Evolutionary conservation across 192 early-diverging fungal genomes (phyloP).

Genomic region (Gonapodya prolifera): DNA sequence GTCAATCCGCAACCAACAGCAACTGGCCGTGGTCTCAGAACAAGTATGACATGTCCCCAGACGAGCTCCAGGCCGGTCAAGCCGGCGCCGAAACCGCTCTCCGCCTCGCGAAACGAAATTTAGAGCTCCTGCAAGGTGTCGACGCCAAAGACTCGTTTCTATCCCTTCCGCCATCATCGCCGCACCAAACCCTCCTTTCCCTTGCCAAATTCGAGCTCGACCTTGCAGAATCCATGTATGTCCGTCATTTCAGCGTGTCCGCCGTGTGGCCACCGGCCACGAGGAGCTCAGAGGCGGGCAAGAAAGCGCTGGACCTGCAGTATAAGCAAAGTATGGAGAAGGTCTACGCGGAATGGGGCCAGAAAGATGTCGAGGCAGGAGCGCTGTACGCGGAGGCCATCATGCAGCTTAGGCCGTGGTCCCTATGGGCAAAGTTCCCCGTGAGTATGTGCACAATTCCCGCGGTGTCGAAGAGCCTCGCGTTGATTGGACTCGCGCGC

Average conservation of each 20-base stretch:
- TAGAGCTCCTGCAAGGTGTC: neutral
- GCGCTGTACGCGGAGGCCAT: neutral
- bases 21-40: neutral
- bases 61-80: neutral
- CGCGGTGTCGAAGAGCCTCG: too few relatives aligned
- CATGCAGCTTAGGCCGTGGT: conserved; percentile 4
- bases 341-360: neutral
- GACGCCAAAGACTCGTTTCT: neutral
- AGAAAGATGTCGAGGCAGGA: neutral
- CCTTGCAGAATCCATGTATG: neutral
- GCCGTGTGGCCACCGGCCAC: neutral
- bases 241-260: neutral
- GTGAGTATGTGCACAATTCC: neutral
- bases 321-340: neutral
- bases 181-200: neutral
- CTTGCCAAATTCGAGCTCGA: neutral
- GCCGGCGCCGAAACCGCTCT: neutral
- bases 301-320: neutral
- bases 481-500: too few relatives aligned
- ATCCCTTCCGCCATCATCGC: neutral
- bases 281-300: neutral
- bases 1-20: too few relatives aligned
- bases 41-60: neutral
- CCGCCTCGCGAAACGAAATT: neutral
- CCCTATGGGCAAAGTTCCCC: neutral